Percentiles rank a stretch among this genome's conserved stretches.
These are phyloP conservation scores for Pseudoscleropodium purum DNA, from an alignment of 225 moss, liverwort and hornwort species.

Conservation along the genomic window DNA sequence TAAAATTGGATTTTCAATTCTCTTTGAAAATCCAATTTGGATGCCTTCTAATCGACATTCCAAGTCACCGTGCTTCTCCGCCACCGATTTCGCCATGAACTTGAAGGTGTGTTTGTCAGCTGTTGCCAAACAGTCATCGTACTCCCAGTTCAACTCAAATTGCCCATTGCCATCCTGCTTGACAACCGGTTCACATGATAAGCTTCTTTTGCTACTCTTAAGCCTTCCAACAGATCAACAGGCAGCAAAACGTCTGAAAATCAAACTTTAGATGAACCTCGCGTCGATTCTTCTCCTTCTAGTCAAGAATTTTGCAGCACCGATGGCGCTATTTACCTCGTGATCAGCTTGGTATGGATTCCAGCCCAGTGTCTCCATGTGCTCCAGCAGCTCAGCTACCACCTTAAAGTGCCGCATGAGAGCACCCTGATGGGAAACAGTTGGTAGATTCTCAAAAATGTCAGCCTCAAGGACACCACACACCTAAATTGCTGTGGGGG, in stretches of 20 bases:
- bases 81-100: conserved; percentile 86
- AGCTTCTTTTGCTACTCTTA: background rate
- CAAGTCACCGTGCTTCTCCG: conserved; percentile 78
- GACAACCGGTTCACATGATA: background rate
- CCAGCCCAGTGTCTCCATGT: conserved; percentile 80
- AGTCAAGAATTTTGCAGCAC: background rate
- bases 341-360: conserved; percentile 95
- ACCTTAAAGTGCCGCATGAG: conserved; percentile 75
- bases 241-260: background rate
- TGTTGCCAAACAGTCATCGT: conserved; percentile 75
- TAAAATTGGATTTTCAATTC: background rate
- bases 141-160: conserved; percentile 94
- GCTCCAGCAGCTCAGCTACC: conserved; percentile 62
- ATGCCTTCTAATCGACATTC: background rate
- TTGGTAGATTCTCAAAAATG: background rate
- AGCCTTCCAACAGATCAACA: background rate
- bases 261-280: background rate
- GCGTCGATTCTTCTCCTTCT: background rate
- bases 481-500: background rate
- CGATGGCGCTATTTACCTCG: conserved; percentile 34
- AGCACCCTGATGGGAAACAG: conserved; percentile 36
- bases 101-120: conserved; percentile 91
- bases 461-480: background rate
- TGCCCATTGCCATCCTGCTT: conserved; percentile 84
- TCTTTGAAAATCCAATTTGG: background rate